phyloP scores from a whole-genome alignment of 2,329 filamentous ascomycete species.

The Didymella segeticola region DNA sequence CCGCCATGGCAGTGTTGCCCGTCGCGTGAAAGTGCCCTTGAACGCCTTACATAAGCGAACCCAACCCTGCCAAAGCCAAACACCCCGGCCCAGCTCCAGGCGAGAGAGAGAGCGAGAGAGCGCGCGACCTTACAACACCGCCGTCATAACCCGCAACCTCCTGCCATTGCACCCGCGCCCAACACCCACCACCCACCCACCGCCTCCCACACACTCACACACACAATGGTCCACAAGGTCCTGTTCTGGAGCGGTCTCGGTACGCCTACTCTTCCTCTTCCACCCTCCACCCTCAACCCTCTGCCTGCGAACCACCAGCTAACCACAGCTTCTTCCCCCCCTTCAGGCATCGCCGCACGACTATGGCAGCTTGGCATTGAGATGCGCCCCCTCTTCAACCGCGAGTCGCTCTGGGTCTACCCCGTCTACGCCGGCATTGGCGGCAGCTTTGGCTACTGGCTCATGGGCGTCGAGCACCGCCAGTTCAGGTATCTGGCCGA shows the following conservation, averaged over 20 bases:
- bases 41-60: too few relatives aligned
- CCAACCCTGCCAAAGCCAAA: conserved; percentile 10
- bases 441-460: conserved; percentile 95
- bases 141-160: conserved; percentile 16
- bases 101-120: conserved; percentile 3
- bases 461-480: conserved; percentile 85
- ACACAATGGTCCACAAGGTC: conserved; percentile 63
- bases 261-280: conserved; percentile 57
- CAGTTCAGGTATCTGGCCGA: conserved; percentile 79
- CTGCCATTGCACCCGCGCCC: conserved; percentile 26
- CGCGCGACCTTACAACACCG: conserved; percentile 30
- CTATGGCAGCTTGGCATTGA: conserved; percentile 98
- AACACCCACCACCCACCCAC: conserved; percentile 9
- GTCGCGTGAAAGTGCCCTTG: too few relatives aligned
- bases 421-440: conserved; percentile 86
- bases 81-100: conserved; percentile 23
- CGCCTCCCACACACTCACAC: conserved; percentile 26
- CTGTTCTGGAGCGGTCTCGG: conserved; percentile 92
- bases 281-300: background rate
- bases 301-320: conserved; percentile 26
- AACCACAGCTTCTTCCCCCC: conserved; percentile 24
- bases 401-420: conserved; percentile 86
- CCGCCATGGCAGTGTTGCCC: too few relatives aligned
- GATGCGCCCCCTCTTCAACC: conserved; percentile 93
- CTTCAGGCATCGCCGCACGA: conserved; percentile 82